A percentile compares a stretch with the other conserved stretches of the same genome.
These are phyloP conservation scores for Phytophthora hybrid DNA, from an alignment of 352 stramenopile genomes.

Conservation along the genomic window DNA sequence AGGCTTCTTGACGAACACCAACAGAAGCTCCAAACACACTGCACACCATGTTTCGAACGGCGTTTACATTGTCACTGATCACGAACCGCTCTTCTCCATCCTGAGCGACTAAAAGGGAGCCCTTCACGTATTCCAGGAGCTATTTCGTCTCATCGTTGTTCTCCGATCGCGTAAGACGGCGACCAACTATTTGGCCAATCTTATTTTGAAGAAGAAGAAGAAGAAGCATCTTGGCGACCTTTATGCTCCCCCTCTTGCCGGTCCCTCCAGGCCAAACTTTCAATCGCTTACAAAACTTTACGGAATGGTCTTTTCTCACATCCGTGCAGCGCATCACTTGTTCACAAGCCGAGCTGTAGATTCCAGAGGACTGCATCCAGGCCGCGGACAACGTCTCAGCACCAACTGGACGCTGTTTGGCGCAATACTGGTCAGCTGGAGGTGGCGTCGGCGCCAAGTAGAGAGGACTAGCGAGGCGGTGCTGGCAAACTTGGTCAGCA, in stretches of 20 bases:
- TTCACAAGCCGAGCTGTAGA: background rate
- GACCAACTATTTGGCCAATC: slow-evolving; percentile 7
- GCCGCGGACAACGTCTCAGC: background rate
- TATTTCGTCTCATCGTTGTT: background rate
- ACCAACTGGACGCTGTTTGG: no score
- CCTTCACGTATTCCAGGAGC: background rate
- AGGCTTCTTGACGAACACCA: background rate
- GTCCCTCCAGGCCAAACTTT: background rate
- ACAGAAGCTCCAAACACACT: background rate
- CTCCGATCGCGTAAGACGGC: background rate
- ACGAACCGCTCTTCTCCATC: background rate
- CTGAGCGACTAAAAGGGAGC: background rate
- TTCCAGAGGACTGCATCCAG: background rate
- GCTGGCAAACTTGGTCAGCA: background rate
- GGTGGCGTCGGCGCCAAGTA: background rate
- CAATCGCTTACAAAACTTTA: slow-evolving; percentile 17
- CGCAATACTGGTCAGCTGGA: background rate
- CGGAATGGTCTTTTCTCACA: slow-evolving; percentile 19
- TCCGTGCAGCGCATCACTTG: background rate
- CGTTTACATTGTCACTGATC: background rate
- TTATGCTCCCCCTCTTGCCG: background rate
- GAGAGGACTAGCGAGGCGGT: background rate
- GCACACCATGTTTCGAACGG: background rate
- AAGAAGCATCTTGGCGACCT: slow-evolving; percentile 13
- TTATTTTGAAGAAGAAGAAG: slow-evolving; percentile 15